A percentile compares a stretch with the other conserved stretches of the same genome.
Evolutionary conservation across 2,329 filamentous ascomycete species (phyloP).

Genomic region (Podosphaera leucotricha): DNA sequence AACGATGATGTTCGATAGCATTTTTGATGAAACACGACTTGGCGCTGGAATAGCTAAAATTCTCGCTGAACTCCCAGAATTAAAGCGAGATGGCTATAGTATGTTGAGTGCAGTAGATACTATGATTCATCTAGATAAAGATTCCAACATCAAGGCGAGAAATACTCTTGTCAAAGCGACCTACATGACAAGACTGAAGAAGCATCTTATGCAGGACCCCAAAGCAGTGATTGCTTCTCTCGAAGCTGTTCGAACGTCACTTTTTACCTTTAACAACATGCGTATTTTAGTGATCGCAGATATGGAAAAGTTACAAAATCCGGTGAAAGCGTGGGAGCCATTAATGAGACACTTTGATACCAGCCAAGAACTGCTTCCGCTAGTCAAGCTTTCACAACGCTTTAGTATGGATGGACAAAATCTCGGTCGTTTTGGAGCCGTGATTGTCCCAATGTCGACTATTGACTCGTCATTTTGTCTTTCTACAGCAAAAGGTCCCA

Average conservation of each 20-base stretch:
- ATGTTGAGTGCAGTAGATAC: slow-evolving; percentile 44
- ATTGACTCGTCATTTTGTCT: slow-evolving; percentile 82
- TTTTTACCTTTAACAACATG: slow-evolving; percentile 71
- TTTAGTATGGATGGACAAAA: slow-evolving; percentile 51
- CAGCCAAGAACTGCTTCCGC: slow-evolving; percentile 35
- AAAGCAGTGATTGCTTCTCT: slow-evolving; percentile 55
- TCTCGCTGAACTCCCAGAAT: slow-evolving; percentile 73
- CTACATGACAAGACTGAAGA: slow-evolving; percentile 68
- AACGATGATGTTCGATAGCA: slow-evolving; percentile 65
- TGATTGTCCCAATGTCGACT: slow-evolving; percentile 72
- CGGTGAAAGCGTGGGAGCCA: slow-evolving; percentile 56
- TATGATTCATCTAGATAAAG: slow-evolving; percentile 57
- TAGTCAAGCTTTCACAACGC: slow-evolving; percentile 45
- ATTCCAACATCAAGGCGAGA: slow-evolving; percentile 54
- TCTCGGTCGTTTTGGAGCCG: slow-evolving; percentile 49
- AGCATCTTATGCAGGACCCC: slow-evolving; percentile 54
- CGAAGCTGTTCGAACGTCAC: slow-evolving; percentile 45
- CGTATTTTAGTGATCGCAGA: slow-evolving; percentile 69
- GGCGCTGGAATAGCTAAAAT: slow-evolving; percentile 52
- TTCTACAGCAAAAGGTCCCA: slow-evolving; percentile 49
- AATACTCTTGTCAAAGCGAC: slow-evolving; percentile 67
- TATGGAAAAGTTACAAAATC: slow-evolving; percentile 46
- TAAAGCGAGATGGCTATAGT: slow-evolving; percentile 60
- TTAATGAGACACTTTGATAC: slow-evolving; percentile 21
- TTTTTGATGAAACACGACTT: slow-evolving; percentile 53